Conservation (phyloP, 257 asterid species). For the Knoxia roxburghii region DNA sequence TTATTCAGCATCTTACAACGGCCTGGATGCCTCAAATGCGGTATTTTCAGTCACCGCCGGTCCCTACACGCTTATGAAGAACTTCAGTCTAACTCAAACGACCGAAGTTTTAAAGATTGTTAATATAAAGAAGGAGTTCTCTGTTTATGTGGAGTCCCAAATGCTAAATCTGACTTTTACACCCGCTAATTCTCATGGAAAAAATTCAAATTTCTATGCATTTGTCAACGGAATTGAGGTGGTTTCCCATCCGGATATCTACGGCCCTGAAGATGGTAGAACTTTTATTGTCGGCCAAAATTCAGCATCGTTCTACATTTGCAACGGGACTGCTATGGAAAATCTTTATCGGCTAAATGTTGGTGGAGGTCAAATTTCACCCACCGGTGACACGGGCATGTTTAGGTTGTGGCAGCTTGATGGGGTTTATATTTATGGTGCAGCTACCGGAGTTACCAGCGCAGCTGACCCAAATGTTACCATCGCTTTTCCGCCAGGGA, state of each 20-base stretch:
- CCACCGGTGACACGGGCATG: constrained; percentile 49
- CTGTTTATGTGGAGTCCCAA: constrained; percentile 39
- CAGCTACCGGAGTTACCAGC: constrained; percentile 31
- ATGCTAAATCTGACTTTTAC: constrained; percentile 51
- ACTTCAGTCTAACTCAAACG: constrained; percentile 64
- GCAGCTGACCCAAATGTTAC: constrained; percentile 29
- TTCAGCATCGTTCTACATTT: constrained; percentile 36
- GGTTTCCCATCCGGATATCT: constrained; percentile 78
- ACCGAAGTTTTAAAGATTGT: constrained; percentile 55
- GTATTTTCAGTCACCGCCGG: constrained; percentile 56
- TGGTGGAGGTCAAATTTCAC: constrained; percentile 74
- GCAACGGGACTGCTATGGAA: constrained; percentile 59
- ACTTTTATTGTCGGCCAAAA: constrained; percentile 43
- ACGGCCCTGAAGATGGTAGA: constrained; percentile 43
- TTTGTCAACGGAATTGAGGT: constrained; percentile 80
- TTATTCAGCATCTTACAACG: constrained; percentile 60
- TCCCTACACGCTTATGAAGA: constrained; percentile 46
- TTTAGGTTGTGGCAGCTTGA: constrained; percentile 43
- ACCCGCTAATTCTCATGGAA: constrained; percentile 29
- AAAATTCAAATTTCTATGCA: constrained; percentile 43
- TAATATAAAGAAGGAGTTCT: constrained; percentile 62
- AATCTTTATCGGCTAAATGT: constrained; percentile 70
- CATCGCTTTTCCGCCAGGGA: constrained; percentile 24
- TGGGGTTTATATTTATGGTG: constrained; percentile 32
- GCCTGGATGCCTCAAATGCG: constrained; percentile 46